Evolutionary conservation across 371 early-diverging fungal genomes (phyloP).

Genomic region (Dichotomocladium elegans): DNA sequence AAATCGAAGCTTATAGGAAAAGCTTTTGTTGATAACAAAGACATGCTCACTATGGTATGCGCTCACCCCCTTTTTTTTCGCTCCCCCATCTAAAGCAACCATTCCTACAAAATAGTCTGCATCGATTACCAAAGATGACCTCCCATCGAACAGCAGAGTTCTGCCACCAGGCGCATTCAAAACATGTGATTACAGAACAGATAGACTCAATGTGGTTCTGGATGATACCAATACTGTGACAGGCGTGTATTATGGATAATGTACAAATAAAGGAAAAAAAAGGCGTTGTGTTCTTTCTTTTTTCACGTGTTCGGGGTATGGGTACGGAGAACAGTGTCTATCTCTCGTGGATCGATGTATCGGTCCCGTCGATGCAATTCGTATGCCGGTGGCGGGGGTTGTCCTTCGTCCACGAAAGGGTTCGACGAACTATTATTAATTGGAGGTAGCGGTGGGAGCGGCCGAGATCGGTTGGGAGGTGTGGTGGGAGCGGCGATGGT

Average conservation of each 20-base stretch:
- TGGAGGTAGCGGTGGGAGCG: neutral
- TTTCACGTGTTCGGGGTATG: too few relatives aligned
- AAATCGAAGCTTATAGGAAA: constrained; percentile 10
- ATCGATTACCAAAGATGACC: neutral
- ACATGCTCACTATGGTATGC: neutral
- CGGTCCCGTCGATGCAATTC: constrained; percentile 9
- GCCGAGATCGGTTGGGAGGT: neutral
- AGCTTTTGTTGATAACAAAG: constrained; percentile 8
- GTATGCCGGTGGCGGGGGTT: constrained; percentile 13
- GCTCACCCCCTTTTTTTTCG: neutral
- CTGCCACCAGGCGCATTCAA: neutral
- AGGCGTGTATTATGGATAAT: neutral
- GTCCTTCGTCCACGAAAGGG: neutral
- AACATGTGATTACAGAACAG: neutral
- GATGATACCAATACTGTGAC: neutral
- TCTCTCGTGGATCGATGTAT: constrained; percentile 12
- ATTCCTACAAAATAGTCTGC: neutral
- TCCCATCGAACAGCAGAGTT: neutral
- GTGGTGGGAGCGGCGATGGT: neutral
- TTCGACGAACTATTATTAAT: neutral
- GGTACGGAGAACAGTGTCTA: constrained; percentile 5
- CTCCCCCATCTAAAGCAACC: neutral
- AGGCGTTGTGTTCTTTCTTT: too few relatives aligned
- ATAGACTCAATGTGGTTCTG: neutral
- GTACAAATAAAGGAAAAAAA: neutral